Base-by-base conservation (phyloP, 805 yeast species). In the Wickerhamiella brachini region DNA sequence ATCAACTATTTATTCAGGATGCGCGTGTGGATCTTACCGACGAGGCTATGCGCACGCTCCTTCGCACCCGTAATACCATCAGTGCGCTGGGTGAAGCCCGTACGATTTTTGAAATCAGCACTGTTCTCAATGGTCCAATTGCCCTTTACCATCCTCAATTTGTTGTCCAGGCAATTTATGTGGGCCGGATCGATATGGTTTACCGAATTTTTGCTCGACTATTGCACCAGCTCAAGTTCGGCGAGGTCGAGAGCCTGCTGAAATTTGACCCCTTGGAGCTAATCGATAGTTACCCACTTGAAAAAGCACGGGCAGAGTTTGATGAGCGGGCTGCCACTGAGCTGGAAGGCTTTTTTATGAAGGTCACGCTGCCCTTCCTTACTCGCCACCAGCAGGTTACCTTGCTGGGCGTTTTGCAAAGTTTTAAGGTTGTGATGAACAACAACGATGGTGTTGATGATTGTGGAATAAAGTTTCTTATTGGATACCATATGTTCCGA, bases 361-460 rank as follows among this genome's bases (percentile, higher is more conserved):
- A 76, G 53, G 70, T 76, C 5, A 73, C 90, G 1, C 68, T 89
- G 24, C 96, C 96, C 0, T 81, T 81, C 54, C 64, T 89, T 26
- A 87, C 95, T 0, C 79, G 95, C 53, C 97, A 89, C 67, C 96
- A 89, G 64, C 97, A 89, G 61, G 79, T 82, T 26, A 87, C 96
- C 0, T 71, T 89, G 24, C 72, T 82, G 1, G 78, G 85, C 15
- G 78, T 86, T 2, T 71, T 86, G 5, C 80, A 77, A 47, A 81
- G 88, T 1, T 68, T 85, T 23, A 70, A 73, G 22, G 78, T 77
- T 17, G 73, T 85, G 4, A 71, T 73, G 13, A 70, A 71, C 48
- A 72, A 71, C 44, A 49, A 58, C 18, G 50, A 64, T 3, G 65
- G 69, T 5, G 61, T 80, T 23, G 90, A 83, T 61, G 66, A 68